phyloP scores from a whole-genome alignment of 495 filamentous ascomycete species.

The Penicillium mononematosum region DNA sequence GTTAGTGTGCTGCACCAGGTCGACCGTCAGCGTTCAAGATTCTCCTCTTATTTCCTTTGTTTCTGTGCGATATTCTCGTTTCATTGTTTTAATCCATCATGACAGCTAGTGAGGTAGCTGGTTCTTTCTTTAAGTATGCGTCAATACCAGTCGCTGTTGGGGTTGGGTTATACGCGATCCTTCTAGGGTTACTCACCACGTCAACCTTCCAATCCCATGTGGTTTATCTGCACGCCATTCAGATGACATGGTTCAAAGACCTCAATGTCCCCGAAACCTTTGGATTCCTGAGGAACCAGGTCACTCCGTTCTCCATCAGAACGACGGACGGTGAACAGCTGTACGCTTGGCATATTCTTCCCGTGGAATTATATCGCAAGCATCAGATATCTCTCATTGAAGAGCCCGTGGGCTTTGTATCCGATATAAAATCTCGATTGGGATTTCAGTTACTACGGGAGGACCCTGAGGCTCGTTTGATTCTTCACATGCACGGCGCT shows the following conservation, averaged over 20 bases:
- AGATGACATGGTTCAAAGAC: conserved; percentile 51
- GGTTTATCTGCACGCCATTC: conserved; percentile 47
- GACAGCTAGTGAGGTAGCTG: conserved; percentile 3
- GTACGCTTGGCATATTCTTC: conserved; percentile 73
- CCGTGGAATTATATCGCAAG: conserved; percentile 59
- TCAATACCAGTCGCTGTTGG: conserved; percentile 25
- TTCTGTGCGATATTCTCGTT: neutral
- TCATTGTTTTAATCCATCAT: neutral
- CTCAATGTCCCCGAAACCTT: conserved; percentile 49
- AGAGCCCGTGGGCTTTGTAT: conserved; percentile 50
- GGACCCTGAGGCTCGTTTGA: conserved; percentile 58
- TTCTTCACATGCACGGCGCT: conserved; percentile 57
- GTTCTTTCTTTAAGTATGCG: conserved; percentile 33
- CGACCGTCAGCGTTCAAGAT: conserved; percentile 4
- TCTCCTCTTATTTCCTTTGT: neutral
- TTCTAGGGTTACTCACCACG: conserved; percentile 47
- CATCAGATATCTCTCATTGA: conserved; percentile 52
- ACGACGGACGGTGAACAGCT: conserved; percentile 57
- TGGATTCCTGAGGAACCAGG: conserved; percentile 58
- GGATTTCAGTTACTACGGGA: conserved; percentile 61
- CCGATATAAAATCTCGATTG: conserved; percentile 52
- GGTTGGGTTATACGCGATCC: conserved; percentile 35
- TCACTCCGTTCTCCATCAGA: conserved; percentile 62
- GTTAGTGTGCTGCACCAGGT: conserved; percentile 2
- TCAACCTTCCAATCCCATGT: conserved; percentile 47